Evolutionary conservation across 495 filamentous ascomycete genomes (phyloP).

Genomic region (Copromyces sp.): DNA sequence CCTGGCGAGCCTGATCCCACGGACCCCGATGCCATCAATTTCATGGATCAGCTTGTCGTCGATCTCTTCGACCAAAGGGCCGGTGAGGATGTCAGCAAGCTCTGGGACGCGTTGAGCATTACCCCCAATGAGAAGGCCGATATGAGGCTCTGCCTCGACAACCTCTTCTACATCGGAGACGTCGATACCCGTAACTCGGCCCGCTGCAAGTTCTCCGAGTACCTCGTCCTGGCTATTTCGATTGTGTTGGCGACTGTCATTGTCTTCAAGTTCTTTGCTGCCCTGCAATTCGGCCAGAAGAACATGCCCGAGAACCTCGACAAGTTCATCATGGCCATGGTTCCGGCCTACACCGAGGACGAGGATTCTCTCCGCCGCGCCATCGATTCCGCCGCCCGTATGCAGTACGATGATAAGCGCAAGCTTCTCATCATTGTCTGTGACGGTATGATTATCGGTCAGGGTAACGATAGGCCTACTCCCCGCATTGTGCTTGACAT

Average conservation of each 20-base stretch:
- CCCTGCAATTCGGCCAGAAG: slow-evolving; percentile 86
- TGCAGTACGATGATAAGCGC: slow-evolving; percentile 97
- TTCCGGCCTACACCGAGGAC: slow-evolving; percentile 96
- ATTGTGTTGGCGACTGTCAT: slow-evolving; percentile 73
- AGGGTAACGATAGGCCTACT: slow-evolving; percentile 93
- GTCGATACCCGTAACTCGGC: slow-evolving; percentile 85
- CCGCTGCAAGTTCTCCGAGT: slow-evolving; percentile 78
- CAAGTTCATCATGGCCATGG: slow-evolving; percentile 97
- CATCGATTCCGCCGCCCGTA: slow-evolving; percentile 90
- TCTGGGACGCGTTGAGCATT: slow-evolving; percentile 63
- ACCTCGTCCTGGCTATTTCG: slow-evolving; percentile 85
- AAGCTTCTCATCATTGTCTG: slow-evolving; percentile 91
- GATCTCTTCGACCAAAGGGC: slow-evolving; percentile 65
- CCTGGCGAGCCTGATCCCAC: slow-evolving; percentile 36
- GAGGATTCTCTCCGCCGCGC: slow-evolving; percentile 94
- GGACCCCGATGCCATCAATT: slow-evolving; percentile 52
- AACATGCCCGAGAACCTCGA: slow-evolving; percentile 90
- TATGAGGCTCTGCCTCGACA: slow-evolving; percentile 84
- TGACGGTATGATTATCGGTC: slow-evolving; percentile 98
- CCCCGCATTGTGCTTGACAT: slow-evolving; percentile 96
- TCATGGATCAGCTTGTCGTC: slow-evolving; percentile 70
- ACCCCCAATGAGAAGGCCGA: slow-evolving; percentile 39
- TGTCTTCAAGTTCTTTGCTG: slow-evolving; percentile 92
- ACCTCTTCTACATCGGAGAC: slow-evolving; percentile 90
- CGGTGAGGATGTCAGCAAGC: slow-evolving; percentile 72